Evolutionary conservation across 139 green algal genomes (phyloP).

Genomic region (Chlamydomonas asymmetrica): DNA sequence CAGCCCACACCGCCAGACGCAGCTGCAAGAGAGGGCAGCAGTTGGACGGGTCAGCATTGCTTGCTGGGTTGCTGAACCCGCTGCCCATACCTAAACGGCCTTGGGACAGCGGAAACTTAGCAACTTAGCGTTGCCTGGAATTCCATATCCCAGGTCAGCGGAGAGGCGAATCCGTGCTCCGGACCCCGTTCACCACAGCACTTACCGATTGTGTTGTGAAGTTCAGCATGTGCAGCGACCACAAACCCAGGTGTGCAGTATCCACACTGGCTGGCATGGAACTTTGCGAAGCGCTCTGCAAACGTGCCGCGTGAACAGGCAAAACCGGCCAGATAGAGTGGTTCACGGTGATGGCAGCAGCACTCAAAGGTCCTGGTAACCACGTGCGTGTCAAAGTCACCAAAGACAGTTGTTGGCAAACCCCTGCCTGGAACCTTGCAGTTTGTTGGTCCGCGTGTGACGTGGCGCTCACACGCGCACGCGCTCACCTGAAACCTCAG

Average conservation of each 20-base stretch:
- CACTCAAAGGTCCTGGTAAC: neutral
- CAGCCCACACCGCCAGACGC: no score
- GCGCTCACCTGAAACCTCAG: neutral
- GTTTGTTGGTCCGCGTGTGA: neutral
- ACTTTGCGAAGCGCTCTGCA: conserved; percentile 35
- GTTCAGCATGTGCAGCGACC: conserved; percentile 45
- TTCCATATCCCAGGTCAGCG: no score
- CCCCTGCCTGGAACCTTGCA: conserved; percentile 17
- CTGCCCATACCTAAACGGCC: no score
- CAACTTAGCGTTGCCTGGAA: no score
- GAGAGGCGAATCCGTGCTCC: no score
- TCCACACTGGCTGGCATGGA: conserved; percentile 72
- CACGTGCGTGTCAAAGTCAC: neutral
- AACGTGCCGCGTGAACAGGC: neutral
- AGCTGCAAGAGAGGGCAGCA: no score
- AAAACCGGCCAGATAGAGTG: neutral
- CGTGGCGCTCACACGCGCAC: neutral
- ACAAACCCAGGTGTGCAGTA: conserved; percentile 83
- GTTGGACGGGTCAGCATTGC: no score
- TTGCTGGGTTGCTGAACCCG: no score
- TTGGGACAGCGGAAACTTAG: no score
- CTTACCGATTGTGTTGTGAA: conserved; percentile 36
- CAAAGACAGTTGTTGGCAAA: neutral
- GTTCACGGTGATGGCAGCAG: neutral
- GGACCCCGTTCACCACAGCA: no score